Percentiles rank a stretch among this genome's conserved stretches.
phyloP scores from a whole-genome alignment of 169 alveolate species.

The Plasmodium knowlesi region DNA sequence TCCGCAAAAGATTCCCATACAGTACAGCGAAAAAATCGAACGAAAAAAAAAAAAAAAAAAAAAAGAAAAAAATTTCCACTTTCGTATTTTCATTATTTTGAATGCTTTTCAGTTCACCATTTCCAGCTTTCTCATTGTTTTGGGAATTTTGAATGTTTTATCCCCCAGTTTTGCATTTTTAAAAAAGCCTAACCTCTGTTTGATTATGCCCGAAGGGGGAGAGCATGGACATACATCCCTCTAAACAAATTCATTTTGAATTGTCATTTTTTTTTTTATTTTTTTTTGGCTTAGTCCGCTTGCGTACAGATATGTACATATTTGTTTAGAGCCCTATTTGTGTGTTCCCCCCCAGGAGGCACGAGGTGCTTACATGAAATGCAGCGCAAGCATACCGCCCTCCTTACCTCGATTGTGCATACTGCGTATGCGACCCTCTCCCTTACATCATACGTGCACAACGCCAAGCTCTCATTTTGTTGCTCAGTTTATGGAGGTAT shows the following conservation, averaged over 20 bases:
- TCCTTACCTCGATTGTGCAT: not conserved
- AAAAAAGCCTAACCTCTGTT: not conserved
- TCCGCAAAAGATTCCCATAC: not conserved
- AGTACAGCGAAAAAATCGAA: not conserved
- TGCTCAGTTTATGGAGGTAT: not conserved
- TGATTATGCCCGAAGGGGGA: not conserved
- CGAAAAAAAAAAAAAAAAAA: not conserved
- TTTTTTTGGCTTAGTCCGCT: not conserved
- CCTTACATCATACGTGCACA: not conserved
- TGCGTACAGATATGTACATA: slow-evolving; percentile 3
- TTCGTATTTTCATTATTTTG: not conserved
- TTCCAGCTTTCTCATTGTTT: not conserved
- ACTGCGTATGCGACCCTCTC: not conserved
- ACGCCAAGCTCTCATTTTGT: not conserved
- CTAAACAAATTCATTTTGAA: not conserved
- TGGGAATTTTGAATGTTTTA: not conserved
- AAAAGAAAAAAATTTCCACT: not conserved
- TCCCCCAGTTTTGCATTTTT: not conserved
- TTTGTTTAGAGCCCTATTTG: not conserved
- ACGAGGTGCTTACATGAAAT: not conserved
- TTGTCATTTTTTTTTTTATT: not conserved
- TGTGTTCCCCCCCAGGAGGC: not conserved
- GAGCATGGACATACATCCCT: not conserved
- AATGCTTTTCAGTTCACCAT: not conserved
- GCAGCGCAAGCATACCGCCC: not conserved